Base-by-base conservation (phyloP, 192 early-diverging fungal genomes). In the Podila epicladia region DNA sequence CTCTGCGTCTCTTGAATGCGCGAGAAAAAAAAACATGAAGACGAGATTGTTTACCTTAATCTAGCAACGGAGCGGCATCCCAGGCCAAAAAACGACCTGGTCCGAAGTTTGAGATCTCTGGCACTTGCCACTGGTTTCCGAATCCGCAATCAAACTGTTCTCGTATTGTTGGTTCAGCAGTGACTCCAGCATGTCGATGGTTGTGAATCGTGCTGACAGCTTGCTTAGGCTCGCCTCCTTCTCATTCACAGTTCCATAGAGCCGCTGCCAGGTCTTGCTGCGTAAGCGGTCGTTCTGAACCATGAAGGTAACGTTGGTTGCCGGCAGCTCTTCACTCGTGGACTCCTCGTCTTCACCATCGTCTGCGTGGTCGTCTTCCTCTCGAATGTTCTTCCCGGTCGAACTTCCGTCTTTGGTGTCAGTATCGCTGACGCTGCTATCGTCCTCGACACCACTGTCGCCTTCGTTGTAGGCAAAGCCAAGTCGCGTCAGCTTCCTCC, bases 391-490 rank as follows among this genome's bases (percentile, higher is more conserved):
- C 11, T 45, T 45, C 15, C 13, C 8, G 8, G 41, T 9, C 13
- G 41, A 8, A 1, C 41, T 2, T 15, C 15, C 41, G 15, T 55
- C 53, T 11, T 55, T 26, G 24, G 53, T 9, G 9, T 55, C 53
- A 22, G 24, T 55, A 22, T 55, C 24, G 22, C 53, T 17, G n/a
- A 26, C 8, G 8, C 24, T 26, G 20, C 20, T 55, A 51, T 50
- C 17, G 0, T 62, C 67, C 6, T 58, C 67, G 7, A 51, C 35
- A 4, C 65, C 75, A 51, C 75, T 79, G 33, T 72, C 37, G n/a
- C 75, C 75, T 26, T 79, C 75, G 29, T 72, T 69, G 26, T 50
- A 7, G 5, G 75, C 75, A 33, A 79, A 79, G 35, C 75, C 75
- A 63, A 71, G 75, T 51, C 60, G 62, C 8, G 75, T 68, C 24